Evolutionary conservation across 164 flowering plant genomes (phyloP), one percentile per base, ranked within the genome.

Genomic region (Cinnamomum chago): DNA sequence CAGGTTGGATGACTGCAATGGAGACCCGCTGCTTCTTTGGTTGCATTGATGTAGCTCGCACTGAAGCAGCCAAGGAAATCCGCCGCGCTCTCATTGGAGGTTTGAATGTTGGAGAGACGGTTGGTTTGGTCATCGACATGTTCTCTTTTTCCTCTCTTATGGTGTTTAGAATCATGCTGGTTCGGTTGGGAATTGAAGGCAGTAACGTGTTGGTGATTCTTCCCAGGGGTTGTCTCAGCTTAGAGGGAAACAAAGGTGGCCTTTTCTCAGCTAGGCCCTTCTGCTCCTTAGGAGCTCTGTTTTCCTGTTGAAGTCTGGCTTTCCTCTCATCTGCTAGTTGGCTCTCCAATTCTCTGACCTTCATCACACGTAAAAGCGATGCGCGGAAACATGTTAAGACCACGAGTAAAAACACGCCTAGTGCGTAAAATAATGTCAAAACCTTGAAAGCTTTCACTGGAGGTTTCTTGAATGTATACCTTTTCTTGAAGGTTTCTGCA

Each of bases 261-360:
- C 83, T 92, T 72, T 79, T 90, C 80, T 88, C 89, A 62, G 79
- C 65, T 30, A 17, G 75, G 3, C 70, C 77, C 58, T 55, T 87
- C 50, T 77, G 86, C 22, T 75, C 79, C 73, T 77, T 81, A 18
- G 60, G 20, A 74, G 89, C 86, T 84, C 88, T 79, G 3, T 73
- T 86, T 84, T 92, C 95, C 67, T 88, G 92, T 68, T 90, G 91
- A 18, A 89, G 73, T 79, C 98, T 82, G 47, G 82, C 76, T 78
- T 89, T 90, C 77, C 94, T 88, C 81, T 92, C 98, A 35, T 94
- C 95, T 22, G 87, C 90, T 60, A 94, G 58, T 78, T 92, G 98
- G 71, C 74, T 85, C 82, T 94, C 98, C 28, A 92, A 87, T 67
- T 92, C 96, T 60, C 90, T 86, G 66, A 90, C 90, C 98, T 92